Base-by-base conservation (phyloP, 1,284 basidiomycete species). In the Athelia psychrophila region DNA sequence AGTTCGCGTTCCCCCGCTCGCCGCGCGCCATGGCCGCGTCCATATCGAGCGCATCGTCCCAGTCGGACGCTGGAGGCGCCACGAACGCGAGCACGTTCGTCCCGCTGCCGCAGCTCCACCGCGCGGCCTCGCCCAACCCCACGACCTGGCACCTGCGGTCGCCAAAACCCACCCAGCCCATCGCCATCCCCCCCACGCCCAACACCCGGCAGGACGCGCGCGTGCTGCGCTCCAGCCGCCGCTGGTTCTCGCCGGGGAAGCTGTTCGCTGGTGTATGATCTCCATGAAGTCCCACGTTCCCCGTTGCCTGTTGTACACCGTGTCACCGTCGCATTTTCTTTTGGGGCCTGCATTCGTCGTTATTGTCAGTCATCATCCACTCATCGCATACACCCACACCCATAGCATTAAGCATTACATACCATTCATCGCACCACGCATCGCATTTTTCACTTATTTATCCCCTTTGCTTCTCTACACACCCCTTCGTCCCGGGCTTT, bases 231-330 rank as follows among this genome's bases (percentile, higher is more conserved):
- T 72, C 78, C 47, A 73, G 77, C 61, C 75, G 80, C 44, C 71
- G 75, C 61, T 84, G 81, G 81, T 80, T 83, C 63, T 79, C 79
- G 55, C 76, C 80, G 22, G 72, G 73, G 56, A 78, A 75, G 68
- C 62, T 84, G 55, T 80, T 83, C 58, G 64, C 78, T 30, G 27
- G 27, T 30, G 27, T 30, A 30, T 30, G 27, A 30, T 13, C 13
- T 5, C 70, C 71, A 54, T 73, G 68, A 65, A 64, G 63, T 44
- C 50, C 38, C 40, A 52, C 51, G 25, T 36, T 55, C 53, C 52
- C 27, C 54, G 59, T 42, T 42, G 44, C 20, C 38, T 25, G 32
- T 19, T 48, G 27, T 30, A 30, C 8, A 33, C 45, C n/a, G n/a
- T n/a, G n/a, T n/a, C n/a, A n/a, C n/a, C n/a, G n/a, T 44, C 48